Percentiles rank a stretch among this genome's conserved stretches.
Conservation (phyloP, 306 rosid species). For the Hippophae rhamnoides region DNA sequence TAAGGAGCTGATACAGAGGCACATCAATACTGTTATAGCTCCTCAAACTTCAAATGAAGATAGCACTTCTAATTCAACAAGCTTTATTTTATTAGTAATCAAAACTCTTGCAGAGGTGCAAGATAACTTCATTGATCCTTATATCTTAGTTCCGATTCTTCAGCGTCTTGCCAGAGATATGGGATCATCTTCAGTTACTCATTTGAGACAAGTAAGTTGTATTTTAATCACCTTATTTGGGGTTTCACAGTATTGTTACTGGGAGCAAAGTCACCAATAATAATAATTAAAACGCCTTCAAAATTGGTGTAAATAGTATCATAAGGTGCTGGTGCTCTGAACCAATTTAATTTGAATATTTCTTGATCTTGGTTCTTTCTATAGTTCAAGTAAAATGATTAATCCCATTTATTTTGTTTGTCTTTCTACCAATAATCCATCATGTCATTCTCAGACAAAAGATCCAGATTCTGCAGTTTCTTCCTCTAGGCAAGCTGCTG, state of each 20-base stretch:
- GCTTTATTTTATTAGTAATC: slow-evolving; percentile 82
- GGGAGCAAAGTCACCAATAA: too few relatives aligned
- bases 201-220: slow-evolving; percentile 73
- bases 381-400: background rate
- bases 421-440: slow-evolving; percentile 14
- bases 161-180: slow-evolving; percentile 90
- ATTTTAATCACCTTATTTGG: slow-evolving; percentile 1
- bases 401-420: slow-evolving; percentile 3
- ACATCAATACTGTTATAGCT: slow-evolving; percentile 50
- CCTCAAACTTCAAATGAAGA: slow-evolving; percentile 80
- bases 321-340: too few relatives aligned
- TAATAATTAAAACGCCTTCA: too few relatives aligned
- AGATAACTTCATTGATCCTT: slow-evolving; percentile 78
- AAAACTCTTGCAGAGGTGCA: slow-evolving; percentile 90
- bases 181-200: slow-evolving; percentile 81
- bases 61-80: slow-evolving; percentile 59
- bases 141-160: slow-evolving; percentile 70
- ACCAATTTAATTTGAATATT: background rate
- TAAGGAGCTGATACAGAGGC: slow-evolving; percentile 87
- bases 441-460: slow-evolving; percentile 65
- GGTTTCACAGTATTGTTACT: background rate
- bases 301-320: too few relatives aligned
- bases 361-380: background rate
- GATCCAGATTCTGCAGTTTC: slow-evolving; percentile 88
- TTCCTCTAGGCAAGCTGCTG: slow-evolving; percentile 81